A percentile compares a stretch with the other conserved stretches of the same genome.
phyloP scores from a whole-genome alignment of 2,329 filamentous ascomycete species.

The Trichoderma citrinoviride region DNA sequence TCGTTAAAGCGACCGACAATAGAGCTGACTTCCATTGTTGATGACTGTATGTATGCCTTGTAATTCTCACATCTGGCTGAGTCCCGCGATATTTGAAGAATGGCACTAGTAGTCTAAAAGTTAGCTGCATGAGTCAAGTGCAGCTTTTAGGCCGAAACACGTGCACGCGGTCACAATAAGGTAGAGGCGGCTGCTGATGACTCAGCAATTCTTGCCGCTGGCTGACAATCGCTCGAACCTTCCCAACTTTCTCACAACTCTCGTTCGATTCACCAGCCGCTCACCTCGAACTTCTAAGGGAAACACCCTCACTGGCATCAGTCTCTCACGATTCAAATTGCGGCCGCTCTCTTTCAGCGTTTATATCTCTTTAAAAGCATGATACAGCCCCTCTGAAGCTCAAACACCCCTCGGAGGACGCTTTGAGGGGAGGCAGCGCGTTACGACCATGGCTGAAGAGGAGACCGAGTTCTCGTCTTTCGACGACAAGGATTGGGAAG shows the following conservation, averaged over 20 bases:
- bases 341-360: too few relatives aligned
- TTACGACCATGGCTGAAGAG: slow-evolving; percentile 35
- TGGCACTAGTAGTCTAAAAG: too few relatives aligned
- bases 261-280: background rate
- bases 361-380: slow-evolving; percentile 26
- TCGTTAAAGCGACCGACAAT: too few relatives aligned
- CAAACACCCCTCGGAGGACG: slow-evolving; percentile 29
- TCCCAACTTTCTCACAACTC: too few relatives aligned
- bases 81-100: too few relatives aligned
- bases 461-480: slow-evolving; percentile 37
- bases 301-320: too few relatives aligned
- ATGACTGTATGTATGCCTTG: too few relatives aligned
- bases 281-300: background rate
- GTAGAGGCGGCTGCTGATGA: background rate
- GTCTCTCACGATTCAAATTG: too few relatives aligned
- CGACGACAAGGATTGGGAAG: slow-evolving; percentile 39
- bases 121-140: too few relatives aligned
- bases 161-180: slow-evolving; percentile 1
- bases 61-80: too few relatives aligned
- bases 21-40: too few relatives aligned
- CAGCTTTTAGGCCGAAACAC: slow-evolving; percentile 10
- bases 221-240: too few relatives aligned
- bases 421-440: slow-evolving; percentile 28
- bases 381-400: slow-evolving; percentile 26
- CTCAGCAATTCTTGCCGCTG: slow-evolving; percentile 2